phyloP scores from a whole-genome alignment of 352 stramenopile genomes.

The Pythium guiyangense region DNA sequence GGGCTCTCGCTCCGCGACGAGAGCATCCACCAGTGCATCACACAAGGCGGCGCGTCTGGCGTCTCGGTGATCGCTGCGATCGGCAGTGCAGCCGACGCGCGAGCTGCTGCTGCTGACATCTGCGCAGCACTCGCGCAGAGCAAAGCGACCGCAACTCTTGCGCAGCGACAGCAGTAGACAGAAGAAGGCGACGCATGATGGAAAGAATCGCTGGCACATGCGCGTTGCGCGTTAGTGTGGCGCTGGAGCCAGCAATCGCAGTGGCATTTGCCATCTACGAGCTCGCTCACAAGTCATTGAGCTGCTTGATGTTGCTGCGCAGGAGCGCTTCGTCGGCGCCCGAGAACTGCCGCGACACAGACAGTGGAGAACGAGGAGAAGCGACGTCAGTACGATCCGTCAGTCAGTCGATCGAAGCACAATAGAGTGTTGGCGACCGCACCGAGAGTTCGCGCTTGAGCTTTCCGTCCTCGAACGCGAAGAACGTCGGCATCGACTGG shows the following conservation, averaged over 20 bases:
- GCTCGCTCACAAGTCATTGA: conserved; percentile 50
- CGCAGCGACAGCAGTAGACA: neutral
- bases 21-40: conserved; percentile 36
- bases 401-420: neutral
- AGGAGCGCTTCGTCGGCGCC: conserved; percentile 74
- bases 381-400: neutral
- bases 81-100: conserved; percentile 24
- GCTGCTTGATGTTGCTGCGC: conserved; percentile 63
- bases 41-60: conserved; percentile 27
- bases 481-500: conserved; percentile 88
- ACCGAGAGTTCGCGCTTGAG: conserved; percentile 78
- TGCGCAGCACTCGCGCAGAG: conserved; percentile 15
- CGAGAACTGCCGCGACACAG: conserved; percentile 48
- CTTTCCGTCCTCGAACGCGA: conserved; percentile 77
- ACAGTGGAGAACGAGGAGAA: neutral
- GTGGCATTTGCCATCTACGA: too few relatives aligned
- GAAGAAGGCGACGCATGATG: neutral
- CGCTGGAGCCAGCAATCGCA: too few relatives aligned
- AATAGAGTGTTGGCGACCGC: conserved; percentile 1
- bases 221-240: too few relatives aligned
- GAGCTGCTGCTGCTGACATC: conserved; percentile 22
- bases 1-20: conserved; percentile 30
- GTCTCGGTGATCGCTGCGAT: conserved; percentile 55
- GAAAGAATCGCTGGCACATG: too few relatives aligned
- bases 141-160: neutral